Conservation (phyloP, 2,329 filamentous ascomycete species). For the Talaromyces sp. region DNA sequence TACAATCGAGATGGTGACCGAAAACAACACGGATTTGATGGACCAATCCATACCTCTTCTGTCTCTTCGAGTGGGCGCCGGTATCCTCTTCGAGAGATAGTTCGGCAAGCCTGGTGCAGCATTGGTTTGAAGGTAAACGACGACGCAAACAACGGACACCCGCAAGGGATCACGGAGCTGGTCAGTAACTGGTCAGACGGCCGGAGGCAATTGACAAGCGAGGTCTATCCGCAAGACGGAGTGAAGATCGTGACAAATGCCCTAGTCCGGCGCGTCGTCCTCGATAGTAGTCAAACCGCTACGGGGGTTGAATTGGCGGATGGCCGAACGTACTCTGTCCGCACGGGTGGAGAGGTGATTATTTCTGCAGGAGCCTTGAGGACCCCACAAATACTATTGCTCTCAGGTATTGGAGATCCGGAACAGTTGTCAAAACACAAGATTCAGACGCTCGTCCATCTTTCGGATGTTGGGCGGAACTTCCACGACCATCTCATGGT, state of each 20-base stretch:
- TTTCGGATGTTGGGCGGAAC: constrained; percentile 53
- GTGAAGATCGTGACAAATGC: not conserved
- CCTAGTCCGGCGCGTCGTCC: constrained; percentile 1
- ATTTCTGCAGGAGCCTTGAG: constrained; percentile 4
- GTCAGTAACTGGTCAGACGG: not conserved
- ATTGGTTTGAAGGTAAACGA: not conserved
- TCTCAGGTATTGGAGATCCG: constrained; percentile 58
- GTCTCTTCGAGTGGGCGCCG: not conserved
- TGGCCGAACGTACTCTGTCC: not conserved
- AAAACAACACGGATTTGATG: not conserved
- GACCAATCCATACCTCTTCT: constrained; percentile 5
- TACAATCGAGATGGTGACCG: not conserved
- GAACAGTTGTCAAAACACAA: constrained; percentile 49
- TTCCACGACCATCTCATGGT: constrained; percentile 8
- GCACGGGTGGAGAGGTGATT: constrained; percentile 4
- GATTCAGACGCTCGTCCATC: constrained; percentile 53
- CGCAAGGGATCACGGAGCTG: not conserved
- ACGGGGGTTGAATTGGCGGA: constrained; percentile 1
- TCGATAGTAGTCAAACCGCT: not conserved
- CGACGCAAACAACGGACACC: not conserved
- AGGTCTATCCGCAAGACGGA: not conserved
- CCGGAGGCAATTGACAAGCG: not conserved
- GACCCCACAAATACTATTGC: constrained; percentile 58
- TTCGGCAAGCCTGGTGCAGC: not conserved
- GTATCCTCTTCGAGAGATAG: not conserved